Percentiles rank a stretch among this genome's conserved stretches.
Conservation (phyloP, 768 basidiomycete species). For the Boletus pseudo-olivaceus region DNA sequence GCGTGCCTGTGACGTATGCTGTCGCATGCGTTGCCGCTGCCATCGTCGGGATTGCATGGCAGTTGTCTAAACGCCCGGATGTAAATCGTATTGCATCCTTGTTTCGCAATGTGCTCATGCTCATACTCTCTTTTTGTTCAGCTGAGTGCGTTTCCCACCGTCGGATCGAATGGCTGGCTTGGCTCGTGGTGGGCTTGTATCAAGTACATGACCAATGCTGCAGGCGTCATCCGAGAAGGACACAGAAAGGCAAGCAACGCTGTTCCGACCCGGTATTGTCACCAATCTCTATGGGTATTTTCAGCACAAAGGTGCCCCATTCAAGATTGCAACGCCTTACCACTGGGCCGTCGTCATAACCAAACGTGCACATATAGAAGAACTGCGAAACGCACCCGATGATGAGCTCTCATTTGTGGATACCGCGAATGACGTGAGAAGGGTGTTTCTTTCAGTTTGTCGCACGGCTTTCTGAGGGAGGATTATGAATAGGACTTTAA, state of each 20-base stretch:
- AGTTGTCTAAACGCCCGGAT: not conserved
- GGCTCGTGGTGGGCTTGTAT: constrained; percentile 26
- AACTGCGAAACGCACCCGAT: constrained; percentile 38
- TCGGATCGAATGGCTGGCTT: constrained; percentile 23
- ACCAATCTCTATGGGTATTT: not conserved
- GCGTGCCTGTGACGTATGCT: not conserved
- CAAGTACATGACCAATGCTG: constrained; percentile 15
- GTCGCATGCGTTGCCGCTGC: not conserved
- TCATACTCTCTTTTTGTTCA: not conserved
- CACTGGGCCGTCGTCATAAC: constrained; percentile 40
- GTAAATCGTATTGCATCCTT: not conserved
- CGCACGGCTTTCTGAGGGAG: not conserved
- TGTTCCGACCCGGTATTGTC: not conserved
- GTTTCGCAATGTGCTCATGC: too few species aligned
- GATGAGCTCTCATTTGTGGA: constrained; percentile 34
- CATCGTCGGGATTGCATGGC: not conserved
- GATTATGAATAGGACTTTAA: constrained; percentile 32
- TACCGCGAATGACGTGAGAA: constrained; percentile 33
- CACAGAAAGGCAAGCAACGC: constrained; percentile 24
- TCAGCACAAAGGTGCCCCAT: constrained; percentile 27
- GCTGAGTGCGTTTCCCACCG: constrained; percentile 28
- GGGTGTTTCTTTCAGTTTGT: too few species aligned
- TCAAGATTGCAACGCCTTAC: constrained; percentile 27
- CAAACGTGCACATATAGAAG: constrained; percentile 32
- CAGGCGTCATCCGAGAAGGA: constrained; percentile 28